phyloP scores from a whole-genome alignment of 2,329 filamentous ascomycete genomes.

The Lecanoromycetidae sp. region DNA sequence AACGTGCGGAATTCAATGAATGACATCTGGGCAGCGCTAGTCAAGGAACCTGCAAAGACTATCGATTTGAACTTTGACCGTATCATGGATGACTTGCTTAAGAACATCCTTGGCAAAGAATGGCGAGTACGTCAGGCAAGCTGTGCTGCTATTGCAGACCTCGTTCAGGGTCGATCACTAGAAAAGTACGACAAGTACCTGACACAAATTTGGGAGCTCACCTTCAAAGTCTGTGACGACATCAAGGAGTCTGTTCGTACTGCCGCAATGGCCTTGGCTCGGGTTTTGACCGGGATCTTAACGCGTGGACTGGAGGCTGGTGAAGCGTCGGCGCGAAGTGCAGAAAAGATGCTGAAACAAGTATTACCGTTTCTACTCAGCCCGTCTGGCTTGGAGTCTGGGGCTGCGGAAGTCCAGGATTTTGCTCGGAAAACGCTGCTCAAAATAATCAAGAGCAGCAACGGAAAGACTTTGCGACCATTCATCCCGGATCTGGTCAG shows the following conservation, averaged over 20 bases:
- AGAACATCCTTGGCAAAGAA: slow-evolving; percentile 76
- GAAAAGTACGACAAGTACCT: slow-evolving; percentile 74
- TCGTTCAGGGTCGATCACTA: slow-evolving; percentile 69
- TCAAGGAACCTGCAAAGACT: slow-evolving; percentile 69
- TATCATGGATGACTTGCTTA: slow-evolving; percentile 78
- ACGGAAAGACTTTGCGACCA: slow-evolving; percentile 60
- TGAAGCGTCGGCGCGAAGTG: slow-evolving; percentile 49
- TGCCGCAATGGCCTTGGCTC: slow-evolving; percentile 70
- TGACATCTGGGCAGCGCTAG: slow-evolving; percentile 92
- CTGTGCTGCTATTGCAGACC: slow-evolving; percentile 76
- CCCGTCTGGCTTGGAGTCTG: slow-evolving; percentile 76
- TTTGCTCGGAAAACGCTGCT: slow-evolving; percentile 77
- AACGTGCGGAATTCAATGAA: slow-evolving; percentile 95
- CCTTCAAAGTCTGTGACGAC: slow-evolving; percentile 87
- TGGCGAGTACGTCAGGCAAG: slow-evolving; percentile 90
- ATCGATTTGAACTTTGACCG: slow-evolving; percentile 73
- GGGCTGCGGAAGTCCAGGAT: slow-evolving; percentile 71
- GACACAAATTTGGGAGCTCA: slow-evolving; percentile 68
- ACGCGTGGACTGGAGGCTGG: slow-evolving; percentile 76
- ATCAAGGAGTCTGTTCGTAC: slow-evolving; percentile 82
- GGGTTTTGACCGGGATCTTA: slow-evolving; percentile 70
- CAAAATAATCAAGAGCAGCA: slow-evolving; percentile 77
- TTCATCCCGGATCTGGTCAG: slow-evolving; percentile 75
- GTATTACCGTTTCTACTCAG: slow-evolving; percentile 86
- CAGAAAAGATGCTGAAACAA: slow-evolving; percentile 68